phyloP scores from a whole-genome alignment of 805 yeast species.

The Suhomyces kilbournensis region DNA sequence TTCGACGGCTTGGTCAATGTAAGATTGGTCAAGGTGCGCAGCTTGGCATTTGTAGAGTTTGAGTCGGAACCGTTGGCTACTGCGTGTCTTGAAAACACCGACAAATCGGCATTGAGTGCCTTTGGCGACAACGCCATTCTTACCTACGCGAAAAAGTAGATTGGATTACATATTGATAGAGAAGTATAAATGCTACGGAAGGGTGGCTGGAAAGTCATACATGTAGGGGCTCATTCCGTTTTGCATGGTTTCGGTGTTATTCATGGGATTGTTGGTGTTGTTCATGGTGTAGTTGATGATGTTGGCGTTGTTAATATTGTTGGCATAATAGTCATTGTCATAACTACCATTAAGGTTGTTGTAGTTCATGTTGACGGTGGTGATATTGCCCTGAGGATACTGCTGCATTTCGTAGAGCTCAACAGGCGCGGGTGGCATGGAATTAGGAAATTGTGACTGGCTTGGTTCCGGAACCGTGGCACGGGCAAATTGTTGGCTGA shows the following conservation, averaged over 20 bases:
- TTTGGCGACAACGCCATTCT: constrained; percentile 24
- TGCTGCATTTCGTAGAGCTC: not conserved
- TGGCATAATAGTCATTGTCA: too few species aligned
- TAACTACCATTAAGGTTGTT: too few species aligned
- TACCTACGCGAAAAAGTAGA: constrained; percentile 36
- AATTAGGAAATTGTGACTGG: not conserved
- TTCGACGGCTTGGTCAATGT: constrained; percentile 63
- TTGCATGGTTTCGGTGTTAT: not conserved
- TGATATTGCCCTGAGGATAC: not conserved
- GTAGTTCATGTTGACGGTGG: not conserved
- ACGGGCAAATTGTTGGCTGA: not conserved
- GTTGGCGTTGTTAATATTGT: not conserved
- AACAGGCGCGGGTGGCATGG: not conserved
- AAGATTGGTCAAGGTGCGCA: constrained; percentile 62
- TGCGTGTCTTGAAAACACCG: constrained; percentile 17
- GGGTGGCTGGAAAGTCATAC: not conserved
- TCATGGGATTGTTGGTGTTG: not conserved
- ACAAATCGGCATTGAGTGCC: constrained; percentile 5
- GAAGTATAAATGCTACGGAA: too few species aligned
- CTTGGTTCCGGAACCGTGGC: not conserved
- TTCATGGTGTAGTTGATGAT: not conserved
- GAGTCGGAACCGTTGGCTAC: constrained; percentile 52
- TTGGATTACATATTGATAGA: too few species aligned
- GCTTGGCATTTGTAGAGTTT: constrained; percentile 81
- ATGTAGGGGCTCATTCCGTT: not conserved